Conservation (phyloP, 225 moss, liverwort and hornwort species). For the Lunularia cruciata region DNA sequence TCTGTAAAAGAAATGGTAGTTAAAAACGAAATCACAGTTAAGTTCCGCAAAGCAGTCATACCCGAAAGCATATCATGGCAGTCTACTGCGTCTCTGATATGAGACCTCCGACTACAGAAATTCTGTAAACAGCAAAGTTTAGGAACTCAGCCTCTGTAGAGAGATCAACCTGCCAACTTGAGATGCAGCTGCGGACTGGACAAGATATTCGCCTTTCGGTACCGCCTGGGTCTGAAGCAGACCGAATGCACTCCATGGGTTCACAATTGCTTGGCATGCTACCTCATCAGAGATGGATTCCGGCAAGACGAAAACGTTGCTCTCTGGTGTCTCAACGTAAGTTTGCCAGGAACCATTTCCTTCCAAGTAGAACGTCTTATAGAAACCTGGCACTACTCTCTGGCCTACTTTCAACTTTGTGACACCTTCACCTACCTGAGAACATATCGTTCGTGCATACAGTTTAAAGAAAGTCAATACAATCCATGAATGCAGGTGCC, state of each 20-base stretch:
- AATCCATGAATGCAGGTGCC: too few relatives aligned
- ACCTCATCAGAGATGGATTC: conserved; percentile 1
- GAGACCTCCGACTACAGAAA: too few relatives aligned
- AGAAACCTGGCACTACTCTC: conserved; percentile 5
- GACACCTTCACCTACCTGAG: conserved; percentile 9
- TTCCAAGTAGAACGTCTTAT: background rate
- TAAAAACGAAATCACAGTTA: too few relatives aligned
- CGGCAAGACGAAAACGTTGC: background rate
- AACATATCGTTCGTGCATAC: too few relatives aligned
- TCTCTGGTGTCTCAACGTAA: background rate
- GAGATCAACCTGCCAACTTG: background rate
- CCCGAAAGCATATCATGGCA: too few relatives aligned
- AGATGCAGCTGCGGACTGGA: conserved; percentile 7
- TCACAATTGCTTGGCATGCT: background rate
- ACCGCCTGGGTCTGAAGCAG: background rate
- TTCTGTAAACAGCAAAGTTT: too few relatives aligned
- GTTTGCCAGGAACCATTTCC: conserved; percentile 13
- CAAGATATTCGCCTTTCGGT: conserved; percentile 7
- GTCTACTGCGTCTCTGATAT: too few relatives aligned
- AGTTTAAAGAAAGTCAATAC: too few relatives aligned
- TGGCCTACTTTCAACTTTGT: conserved; percentile 12
- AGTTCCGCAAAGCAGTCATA: too few relatives aligned
- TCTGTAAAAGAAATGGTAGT: background rate
- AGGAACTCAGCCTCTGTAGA: background rate
- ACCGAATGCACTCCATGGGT: conserved; percentile 2